Percentiles rank a stretch among this genome's conserved stretches.
These are phyloP conservation scores for Carex cristatella DNA, from an alignment of 176 grass and related monocot species.

Conservation along the genomic window DNA sequence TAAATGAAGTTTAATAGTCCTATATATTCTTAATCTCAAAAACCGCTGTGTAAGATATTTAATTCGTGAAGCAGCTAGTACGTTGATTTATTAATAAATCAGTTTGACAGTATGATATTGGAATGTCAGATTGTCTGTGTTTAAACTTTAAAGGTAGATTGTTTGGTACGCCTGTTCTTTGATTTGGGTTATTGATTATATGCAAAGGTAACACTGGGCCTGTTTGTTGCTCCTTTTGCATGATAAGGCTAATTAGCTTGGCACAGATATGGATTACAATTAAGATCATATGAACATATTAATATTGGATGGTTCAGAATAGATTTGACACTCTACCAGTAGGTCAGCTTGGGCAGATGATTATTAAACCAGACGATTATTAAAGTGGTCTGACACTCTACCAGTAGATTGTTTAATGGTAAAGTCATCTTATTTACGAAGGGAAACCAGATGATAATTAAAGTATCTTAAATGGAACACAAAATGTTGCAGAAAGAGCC, in stretches of 20 bases:
- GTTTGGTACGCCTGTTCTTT: neutral
- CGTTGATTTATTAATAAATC: neutral
- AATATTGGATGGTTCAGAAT: neutral
- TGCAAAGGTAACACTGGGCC: neutral
- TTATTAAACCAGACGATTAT: too few relatives aligned
- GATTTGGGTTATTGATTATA: neutral
- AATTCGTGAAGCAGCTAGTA: neutral
- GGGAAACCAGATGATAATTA: neutral
- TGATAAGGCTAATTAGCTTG: neutral
- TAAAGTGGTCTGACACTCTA: too few relatives aligned
- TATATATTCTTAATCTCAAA: neutral
- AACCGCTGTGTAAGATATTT: neutral
- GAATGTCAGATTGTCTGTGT: neutral
- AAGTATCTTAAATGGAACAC: neutral
- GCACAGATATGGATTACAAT: neutral
- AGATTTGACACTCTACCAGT: too few relatives aligned
- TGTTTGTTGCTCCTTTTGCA: neutral
- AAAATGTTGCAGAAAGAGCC: neutral
- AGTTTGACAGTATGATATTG: neutral
- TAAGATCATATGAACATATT: neutral
- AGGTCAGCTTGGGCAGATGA: neutral
- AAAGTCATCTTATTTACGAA: neutral
- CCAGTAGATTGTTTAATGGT: neutral
- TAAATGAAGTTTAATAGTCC: neutral
- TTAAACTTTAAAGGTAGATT: neutral